These are phyloP conservation scores for Pezicula neosporulosa DNA, from an alignment of 2,329 filamentous ascomycete genomes.

Conservation along the genomic window DNA sequence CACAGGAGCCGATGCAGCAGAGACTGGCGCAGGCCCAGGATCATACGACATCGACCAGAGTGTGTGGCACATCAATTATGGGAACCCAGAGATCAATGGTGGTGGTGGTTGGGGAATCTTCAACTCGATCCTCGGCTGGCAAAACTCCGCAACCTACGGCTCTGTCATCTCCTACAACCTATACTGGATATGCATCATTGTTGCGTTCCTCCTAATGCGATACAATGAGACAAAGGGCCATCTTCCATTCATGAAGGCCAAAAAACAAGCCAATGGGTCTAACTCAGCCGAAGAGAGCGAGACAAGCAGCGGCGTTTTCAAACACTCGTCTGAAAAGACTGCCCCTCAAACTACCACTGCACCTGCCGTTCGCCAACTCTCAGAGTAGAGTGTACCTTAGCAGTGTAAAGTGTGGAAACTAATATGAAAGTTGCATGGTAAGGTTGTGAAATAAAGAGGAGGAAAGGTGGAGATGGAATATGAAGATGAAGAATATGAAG, in stretches of 20 bases:
- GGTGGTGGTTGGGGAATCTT: conserved; percentile 84
- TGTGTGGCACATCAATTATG: conserved; percentile 86
- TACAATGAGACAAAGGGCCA: conserved; percentile 59
- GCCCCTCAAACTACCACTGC: conserved; percentile 4
- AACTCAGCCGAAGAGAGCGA: neutral
- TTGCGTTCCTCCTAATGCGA: conserved; percentile 60
- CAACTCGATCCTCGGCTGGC: conserved; percentile 83
- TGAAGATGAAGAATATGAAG: no score
- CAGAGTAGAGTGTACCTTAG: conserved; percentile 3
- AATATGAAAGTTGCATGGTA: neutral
- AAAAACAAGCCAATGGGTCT: conserved; percentile 1
- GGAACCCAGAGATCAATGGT: conserved; percentile 68
- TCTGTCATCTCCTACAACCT: conserved; percentile 84
- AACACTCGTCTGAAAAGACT: neutral
- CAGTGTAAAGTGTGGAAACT: neutral
- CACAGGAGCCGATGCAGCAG: conserved; percentile 51
- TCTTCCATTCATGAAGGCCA: conserved; percentile 32
- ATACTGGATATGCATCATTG: conserved; percentile 76
- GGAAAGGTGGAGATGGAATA: no score
- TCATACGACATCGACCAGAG: conserved; percentile 76
- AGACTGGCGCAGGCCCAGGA: conserved; percentile 64
- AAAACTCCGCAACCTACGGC: conserved; percentile 83
- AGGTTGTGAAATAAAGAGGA: neutral
- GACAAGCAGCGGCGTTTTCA: conserved; percentile 4
- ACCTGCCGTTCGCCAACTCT: conserved; percentile 6